Evolutionary conservation across 352 stramenopile species (phyloP).

Genomic region (Phytopythium helicoides): DNA sequence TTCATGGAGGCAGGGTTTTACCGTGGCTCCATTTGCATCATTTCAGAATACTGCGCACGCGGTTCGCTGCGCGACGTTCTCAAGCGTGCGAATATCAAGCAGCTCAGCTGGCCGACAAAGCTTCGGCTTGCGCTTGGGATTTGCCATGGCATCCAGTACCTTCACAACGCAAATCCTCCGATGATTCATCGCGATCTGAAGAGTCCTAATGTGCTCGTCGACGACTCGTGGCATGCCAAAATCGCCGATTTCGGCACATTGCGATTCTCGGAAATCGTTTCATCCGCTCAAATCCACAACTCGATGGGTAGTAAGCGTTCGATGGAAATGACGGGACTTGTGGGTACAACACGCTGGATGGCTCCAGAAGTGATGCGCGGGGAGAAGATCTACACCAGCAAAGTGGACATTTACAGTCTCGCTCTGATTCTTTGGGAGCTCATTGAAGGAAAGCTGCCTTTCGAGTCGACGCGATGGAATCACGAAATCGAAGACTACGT

Average conservation of each 20-base stretch:
- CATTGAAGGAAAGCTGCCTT: slow-evolving; percentile 80
- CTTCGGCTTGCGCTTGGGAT: slow-evolving; percentile 75
- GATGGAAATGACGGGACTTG: slow-evolving; percentile 83
- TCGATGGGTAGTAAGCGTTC: slow-evolving; percentile 30
- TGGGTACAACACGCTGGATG: slow-evolving; percentile 89
- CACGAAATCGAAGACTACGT: slow-evolving; percentile 85
- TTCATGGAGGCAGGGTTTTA: slow-evolving; percentile 90
- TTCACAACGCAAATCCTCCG: slow-evolving; percentile 85
- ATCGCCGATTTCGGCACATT: slow-evolving; percentile 90
- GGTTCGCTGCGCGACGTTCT: slow-evolving; percentile 95
- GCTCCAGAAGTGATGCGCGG: slow-evolving; percentile 87
- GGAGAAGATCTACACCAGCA: slow-evolving; percentile 84
- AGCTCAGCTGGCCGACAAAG: slow-evolving; percentile 80
- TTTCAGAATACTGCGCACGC: slow-evolving; percentile 94
- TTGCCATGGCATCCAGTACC: slow-evolving; percentile 86
- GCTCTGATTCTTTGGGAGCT: slow-evolving; percentile 88
- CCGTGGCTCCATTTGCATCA: slow-evolving; percentile 89
- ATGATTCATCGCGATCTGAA: slow-evolving; percentile 93
- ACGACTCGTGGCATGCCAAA: slow-evolving; percentile 89
- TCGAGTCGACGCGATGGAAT: slow-evolving; percentile 82
- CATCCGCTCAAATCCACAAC: slow-evolving; percentile 49
- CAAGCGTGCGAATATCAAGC: slow-evolving; percentile 61
- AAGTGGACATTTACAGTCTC: slow-evolving; percentile 89
- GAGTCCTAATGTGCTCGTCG: slow-evolving; percentile 87
- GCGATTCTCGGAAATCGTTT: slow-evolving; percentile 85